A percentile compares a stretch with the other conserved stretches of the same genome.
Evolutionary conservation across 176 grass and related monocot genomes (phyloP).

Genomic region (Raddia guianensis): DNA sequence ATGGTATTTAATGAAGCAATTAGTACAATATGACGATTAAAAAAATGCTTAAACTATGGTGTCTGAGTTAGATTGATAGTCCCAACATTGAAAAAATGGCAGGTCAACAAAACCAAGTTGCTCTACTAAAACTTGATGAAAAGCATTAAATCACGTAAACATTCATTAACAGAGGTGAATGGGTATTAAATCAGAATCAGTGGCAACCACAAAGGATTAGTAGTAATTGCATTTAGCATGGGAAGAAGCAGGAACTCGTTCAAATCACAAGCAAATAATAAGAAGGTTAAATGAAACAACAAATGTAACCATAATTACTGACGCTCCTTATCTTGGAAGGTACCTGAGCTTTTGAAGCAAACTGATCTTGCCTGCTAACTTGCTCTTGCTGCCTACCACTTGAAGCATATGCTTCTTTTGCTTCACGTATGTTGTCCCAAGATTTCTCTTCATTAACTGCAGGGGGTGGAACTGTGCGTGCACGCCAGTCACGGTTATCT

Average conservation of each 20-base stretch:
- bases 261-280: neutral
- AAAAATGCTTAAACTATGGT: constrained; percentile 3
- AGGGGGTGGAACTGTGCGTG: constrained; percentile 52
- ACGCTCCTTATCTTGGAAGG: constrained; percentile 25
- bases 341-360: constrained; percentile 64
- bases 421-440: constrained; percentile 81
- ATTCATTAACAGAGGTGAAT: neutral
- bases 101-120: neutral
- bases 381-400: constrained; percentile 62
- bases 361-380: constrained; percentile 66
- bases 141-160: neutral
- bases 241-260: constrained; percentile 3
- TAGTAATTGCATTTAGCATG: constrained; percentile 3
- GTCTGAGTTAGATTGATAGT: neutral
- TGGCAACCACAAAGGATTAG: neutral
- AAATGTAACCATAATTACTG: constrained; percentile 1
- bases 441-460: constrained; percentile 68
- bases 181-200: neutral
- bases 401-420: constrained; percentile 63
- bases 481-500: constrained; percentile 89
- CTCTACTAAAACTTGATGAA: constrained; percentile 2
- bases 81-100: neutral
- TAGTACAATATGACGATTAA: neutral
- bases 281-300: constrained; percentile 15
- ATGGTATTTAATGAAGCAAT: constrained; percentile 15